Evolutionary conservation across 345 rosid genomes (phyloP), one percentile per base, ranked within the genome.

Genomic region (Gossypium raimondii): DNA sequence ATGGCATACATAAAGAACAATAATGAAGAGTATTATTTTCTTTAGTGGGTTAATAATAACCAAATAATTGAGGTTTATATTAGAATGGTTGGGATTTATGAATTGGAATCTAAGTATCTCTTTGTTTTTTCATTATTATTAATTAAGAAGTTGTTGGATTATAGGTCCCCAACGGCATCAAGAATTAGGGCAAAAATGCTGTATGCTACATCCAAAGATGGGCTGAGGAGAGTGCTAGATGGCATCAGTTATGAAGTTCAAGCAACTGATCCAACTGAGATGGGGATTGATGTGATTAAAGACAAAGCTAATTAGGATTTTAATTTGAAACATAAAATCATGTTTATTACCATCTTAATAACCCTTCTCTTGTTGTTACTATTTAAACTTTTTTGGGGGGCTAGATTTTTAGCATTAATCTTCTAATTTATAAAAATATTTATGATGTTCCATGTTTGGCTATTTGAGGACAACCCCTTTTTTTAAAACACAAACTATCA

Each of bases 261-360:
- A 78, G 98, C 98, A 45, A 94, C 98, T 5, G 98, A 94, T 78
- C 91, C 93, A 7, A 84, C 97, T 0, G 98, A 92, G 88, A 94
- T 94, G 98, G 98, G 95, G 9, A 87, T 94, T 63, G 97, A 94
- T 85, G 82, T 94, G 66, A 94, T 94, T 34, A 80, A 59, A 77
- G 97, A 88, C 70, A 83, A 92, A 70, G 97, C 98, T 62, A 89
- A 90, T 45, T 94, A 79, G 43, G 72, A 51, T 57, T 22, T 18
- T 57, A 57, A 57, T 27, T 58, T 68, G 7, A 14, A 12, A 44
- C 53, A 69, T 6, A 70, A 71, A 71, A 72, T 65, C 64, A 38
- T 27, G 24, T 52, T 78, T 48, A 61, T 73, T 66, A 27, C 74
- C 81, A 79, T 80, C 85, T 77, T 78, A 82, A 81, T 85, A 82